These are phyloP conservation scores for Litchi chinensis DNA, from an alignment of 345 rosid genomes.

Conservation along the genomic window DNA sequence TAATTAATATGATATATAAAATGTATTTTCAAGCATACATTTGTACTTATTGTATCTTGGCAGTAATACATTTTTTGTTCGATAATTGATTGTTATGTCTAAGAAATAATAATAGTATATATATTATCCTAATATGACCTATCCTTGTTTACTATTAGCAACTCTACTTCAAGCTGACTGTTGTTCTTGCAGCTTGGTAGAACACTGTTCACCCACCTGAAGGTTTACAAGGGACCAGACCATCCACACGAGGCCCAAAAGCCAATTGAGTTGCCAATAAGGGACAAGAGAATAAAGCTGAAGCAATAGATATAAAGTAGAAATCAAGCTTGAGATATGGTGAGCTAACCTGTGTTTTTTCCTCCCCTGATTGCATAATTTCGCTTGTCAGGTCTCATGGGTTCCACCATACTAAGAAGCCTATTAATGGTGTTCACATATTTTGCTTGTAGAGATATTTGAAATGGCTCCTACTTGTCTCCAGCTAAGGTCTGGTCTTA, in stretches of 20 bases:
- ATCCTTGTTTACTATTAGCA: neutral
- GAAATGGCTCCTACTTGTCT: conserved; percentile 10
- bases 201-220: conserved; percentile 86
- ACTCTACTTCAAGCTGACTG: neutral
- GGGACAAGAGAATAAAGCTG: conserved; percentile 86
- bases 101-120: neutral
- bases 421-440: conserved; percentile 8
- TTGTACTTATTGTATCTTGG: neutral
- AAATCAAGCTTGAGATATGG: conserved; percentile 20
- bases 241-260: conserved; percentile 94
- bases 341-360: conserved; percentile 14
- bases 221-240: conserved; percentile 90
- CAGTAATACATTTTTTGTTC: neutral
- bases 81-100: neutral
- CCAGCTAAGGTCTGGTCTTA: conserved; percentile 9
- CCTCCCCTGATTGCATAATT: neutral
- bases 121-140: neutral
- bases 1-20: neutral
- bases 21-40: neutral
- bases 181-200: conserved; percentile 80
- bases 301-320: conserved; percentile 33
- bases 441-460: conserved; percentile 22
- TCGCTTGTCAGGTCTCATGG: neutral
- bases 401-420: neutral
- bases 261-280: conserved; percentile 82